Conservation (phyloP, 805 yeast species). For the Metschnikowia aberdeeniae region DNA sequence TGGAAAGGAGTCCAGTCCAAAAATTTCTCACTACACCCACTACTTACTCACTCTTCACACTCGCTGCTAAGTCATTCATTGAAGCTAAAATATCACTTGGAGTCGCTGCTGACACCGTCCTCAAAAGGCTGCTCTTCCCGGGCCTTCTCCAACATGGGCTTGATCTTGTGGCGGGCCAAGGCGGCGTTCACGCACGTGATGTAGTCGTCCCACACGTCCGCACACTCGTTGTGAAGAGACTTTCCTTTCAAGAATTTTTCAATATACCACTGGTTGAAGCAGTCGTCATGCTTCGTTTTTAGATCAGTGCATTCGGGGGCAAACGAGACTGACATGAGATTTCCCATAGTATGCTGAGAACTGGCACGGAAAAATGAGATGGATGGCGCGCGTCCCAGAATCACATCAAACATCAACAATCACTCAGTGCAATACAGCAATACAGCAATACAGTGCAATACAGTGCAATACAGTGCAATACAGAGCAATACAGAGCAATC, state of each 20-base stretch:
- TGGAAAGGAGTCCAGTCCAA: too few relatives aligned
- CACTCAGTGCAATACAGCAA: neutral
- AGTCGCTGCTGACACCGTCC: conserved; percentile 4
- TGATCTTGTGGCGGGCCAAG: conserved; percentile 68
- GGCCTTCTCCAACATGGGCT: conserved; percentile 83
- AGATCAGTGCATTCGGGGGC: conserved; percentile 95
- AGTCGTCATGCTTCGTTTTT: conserved; percentile 83
- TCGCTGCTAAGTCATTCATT: too few relatives aligned
- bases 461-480: too few relatives aligned
- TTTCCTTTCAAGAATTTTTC: conserved; percentile 62
- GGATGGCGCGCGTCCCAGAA: neutral
- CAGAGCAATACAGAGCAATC: too few relatives aligned
- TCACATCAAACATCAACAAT: neutral
- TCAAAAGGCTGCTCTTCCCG: conserved; percentile 81
- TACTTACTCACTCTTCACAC: too few relatives aligned
- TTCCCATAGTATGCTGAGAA: conserved; percentile 31
- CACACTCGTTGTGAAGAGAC: conserved; percentile 77
- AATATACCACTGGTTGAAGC: conserved; percentile 93
- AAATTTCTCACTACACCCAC: too few relatives aligned
- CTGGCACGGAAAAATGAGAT: conserved; percentile 1
- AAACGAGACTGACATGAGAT: conserved; percentile 62
- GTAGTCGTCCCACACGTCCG: conserved; percentile 82
- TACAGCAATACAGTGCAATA: too few relatives aligned
- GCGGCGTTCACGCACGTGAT: conserved; percentile 79
- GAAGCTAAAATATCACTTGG: neutral